Conservation (phyloP, 345 rosid species). For the Eucalyptus grandis region DNA sequence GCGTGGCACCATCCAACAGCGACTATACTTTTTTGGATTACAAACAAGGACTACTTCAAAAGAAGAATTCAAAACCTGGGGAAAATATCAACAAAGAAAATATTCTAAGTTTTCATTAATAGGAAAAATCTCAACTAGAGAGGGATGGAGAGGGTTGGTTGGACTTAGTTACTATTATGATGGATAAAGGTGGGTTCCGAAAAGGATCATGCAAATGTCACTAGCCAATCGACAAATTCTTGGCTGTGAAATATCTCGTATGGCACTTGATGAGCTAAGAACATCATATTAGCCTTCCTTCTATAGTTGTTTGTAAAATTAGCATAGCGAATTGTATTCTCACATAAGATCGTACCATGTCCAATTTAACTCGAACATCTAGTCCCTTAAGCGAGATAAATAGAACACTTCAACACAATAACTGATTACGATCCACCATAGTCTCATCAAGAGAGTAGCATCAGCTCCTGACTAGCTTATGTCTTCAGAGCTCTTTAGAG, state of each 20-base stretch:
- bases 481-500: not conserved
- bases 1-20: not conserved
- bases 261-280: too few species aligned
- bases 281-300: too few species aligned
- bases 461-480: not conserved
- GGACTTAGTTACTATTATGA: not conserved
- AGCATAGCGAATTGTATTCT: too few species aligned
- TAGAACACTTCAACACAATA: too few species aligned
- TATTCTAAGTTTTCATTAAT: not conserved
- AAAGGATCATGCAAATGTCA: not conserved
- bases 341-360: too few species aligned
- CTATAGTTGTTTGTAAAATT: too few species aligned
- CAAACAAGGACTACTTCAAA: not conserved
- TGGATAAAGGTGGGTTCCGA: not conserved
- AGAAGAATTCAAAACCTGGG: not conserved
- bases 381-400: too few species aligned
- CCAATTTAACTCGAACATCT: too few species aligned
- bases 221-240: too few species aligned
- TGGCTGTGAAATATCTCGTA: rapidly evolving
- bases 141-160: not conserved
- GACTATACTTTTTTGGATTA: not conserved
- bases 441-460: too few species aligned
- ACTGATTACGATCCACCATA: too few species aligned
- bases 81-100: not conserved
- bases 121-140: too few species aligned